phyloP scores from a whole-genome alignment of 2,329 filamentous ascomycete species.

The Penicillium sclerotigenum region DNA sequence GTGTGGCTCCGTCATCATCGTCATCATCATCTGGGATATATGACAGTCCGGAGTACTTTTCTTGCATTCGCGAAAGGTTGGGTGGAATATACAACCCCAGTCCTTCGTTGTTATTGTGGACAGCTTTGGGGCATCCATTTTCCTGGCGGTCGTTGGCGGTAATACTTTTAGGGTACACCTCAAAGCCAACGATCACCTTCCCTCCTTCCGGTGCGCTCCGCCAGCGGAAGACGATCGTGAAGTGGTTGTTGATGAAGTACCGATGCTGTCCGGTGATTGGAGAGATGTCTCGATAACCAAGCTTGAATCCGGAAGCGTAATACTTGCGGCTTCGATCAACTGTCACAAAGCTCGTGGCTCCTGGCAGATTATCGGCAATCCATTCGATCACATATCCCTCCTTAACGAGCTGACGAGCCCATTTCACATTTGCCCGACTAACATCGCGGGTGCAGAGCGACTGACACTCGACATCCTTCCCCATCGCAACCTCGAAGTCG shows the following conservation, averaged over 20 bases:
- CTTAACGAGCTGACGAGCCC: constrained; percentile 68
- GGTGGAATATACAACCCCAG: constrained; percentile 67
- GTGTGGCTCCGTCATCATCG: constrained; percentile 60
- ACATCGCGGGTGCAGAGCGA: constrained; percentile 70
- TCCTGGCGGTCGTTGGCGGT: constrained; percentile 59
- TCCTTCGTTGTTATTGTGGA: constrained; percentile 60
- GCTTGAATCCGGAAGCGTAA: constrained; percentile 85
- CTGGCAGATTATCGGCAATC: constrained; percentile 89
- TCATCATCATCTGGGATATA: constrained; percentile 58
- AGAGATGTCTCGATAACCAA: constrained; percentile 71
- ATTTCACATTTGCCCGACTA: constrained; percentile 61
- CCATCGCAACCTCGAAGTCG: constrained; percentile 77
- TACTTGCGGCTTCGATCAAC: constrained; percentile 82
- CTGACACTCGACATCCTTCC: constrained; percentile 68
- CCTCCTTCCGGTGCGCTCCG: constrained; percentile 68
- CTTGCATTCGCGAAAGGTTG: constrained; percentile 56
- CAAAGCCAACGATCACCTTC: constrained; percentile 82
- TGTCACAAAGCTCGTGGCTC: constrained; percentile 83
- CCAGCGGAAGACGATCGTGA: constrained; percentile 78
- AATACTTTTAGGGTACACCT: constrained; percentile 85
- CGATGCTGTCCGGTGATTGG: constrained; percentile 57
- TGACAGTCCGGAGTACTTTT: constrained; percentile 58
- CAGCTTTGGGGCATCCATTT: constrained; percentile 64
- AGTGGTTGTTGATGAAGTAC: constrained; percentile 82
- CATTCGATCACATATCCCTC: constrained; percentile 85